These are phyloP conservation scores for Primulina tabacum DNA, from an alignment of 257 asterid species.

Conservation along the genomic window DNA sequence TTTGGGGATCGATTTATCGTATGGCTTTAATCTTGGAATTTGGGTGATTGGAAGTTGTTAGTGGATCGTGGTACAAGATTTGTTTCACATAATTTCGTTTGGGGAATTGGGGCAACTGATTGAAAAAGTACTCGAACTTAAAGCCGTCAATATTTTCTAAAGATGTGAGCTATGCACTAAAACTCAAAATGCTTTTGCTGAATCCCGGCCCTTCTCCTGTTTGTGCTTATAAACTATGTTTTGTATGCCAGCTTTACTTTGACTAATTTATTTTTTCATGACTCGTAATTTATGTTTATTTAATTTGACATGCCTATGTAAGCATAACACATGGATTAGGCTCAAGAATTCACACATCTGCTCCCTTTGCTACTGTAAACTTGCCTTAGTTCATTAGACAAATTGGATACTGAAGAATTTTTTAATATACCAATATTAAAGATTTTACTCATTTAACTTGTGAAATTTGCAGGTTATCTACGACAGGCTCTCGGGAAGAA, in stretches of 20 bases:
- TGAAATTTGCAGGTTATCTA: slow-evolving; percentile 70
- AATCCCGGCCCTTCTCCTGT: neutral
- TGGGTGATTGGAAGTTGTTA: no score
- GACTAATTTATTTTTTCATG: slow-evolving; percentile 2
- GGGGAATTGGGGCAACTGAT: no score
- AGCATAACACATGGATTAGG: neutral
- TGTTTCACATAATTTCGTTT: no score
- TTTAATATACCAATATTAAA: neutral
- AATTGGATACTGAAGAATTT: neutral
- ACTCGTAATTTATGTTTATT: neutral
- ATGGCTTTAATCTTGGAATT: no score
- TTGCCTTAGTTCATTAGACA: neutral
- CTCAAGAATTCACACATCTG: neutral
- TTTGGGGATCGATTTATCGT: neutral
- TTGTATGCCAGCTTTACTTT: neutral
- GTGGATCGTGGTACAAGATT: no score
- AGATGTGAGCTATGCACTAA: no score
- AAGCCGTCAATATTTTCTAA: no score
- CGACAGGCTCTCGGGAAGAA: slow-evolving; percentile 75
- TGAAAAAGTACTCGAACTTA: no score
- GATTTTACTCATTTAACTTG: neutral
- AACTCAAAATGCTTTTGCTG: neutral
- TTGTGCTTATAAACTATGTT: neutral
- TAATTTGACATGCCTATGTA: neutral
- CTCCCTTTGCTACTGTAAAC: neutral